Percentiles rank a stretch among this genome's conserved stretches.
Conservation (phyloP, 2,329 filamentous ascomycete species). For the Triangularia verruculosa region DNA sequence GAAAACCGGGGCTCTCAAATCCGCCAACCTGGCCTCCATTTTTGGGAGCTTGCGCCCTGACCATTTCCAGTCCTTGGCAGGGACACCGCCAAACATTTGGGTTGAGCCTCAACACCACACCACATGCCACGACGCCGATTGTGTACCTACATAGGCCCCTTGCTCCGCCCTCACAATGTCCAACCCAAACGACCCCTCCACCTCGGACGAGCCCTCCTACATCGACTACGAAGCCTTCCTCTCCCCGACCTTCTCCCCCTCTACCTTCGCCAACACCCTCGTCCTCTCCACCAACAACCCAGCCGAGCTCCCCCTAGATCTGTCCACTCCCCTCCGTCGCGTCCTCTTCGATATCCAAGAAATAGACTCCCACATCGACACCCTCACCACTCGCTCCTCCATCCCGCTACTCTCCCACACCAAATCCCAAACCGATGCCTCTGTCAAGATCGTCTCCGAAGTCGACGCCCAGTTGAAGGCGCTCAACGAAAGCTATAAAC, state of each 20-base stretch:
- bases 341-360: conserved; percentile 97
- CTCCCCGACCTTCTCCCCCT: conserved; percentile 74
- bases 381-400: conserved; percentile 79
- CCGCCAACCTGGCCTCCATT: conserved; percentile 2
- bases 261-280: conserved; percentile 82
- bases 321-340: conserved; percentile 87
- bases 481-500: conserved; percentile 79
- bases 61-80: conserved; percentile 1
- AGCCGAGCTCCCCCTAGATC: conserved; percentile 83
- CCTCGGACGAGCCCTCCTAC: conserved; percentile 68
- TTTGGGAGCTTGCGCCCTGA: neutral
- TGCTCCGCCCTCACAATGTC: neutral
- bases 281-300: conserved; percentile 90
- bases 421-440: conserved; percentile 68
- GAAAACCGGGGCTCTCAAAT: neutral
- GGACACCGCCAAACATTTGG: neutral
- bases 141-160: neutral
- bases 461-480: conserved; percentile 77
- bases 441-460: conserved; percentile 67
- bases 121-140: conserved; percentile 19
- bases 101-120: neutral
- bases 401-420: conserved; percentile 79
- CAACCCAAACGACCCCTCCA: neutral
- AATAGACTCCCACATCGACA: conserved; percentile 92
- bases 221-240: conserved; percentile 95